phyloP scores from a whole-genome alignment of 495 filamentous ascomycete genomes.

The Annulohypoxylon stygium region DNA sequence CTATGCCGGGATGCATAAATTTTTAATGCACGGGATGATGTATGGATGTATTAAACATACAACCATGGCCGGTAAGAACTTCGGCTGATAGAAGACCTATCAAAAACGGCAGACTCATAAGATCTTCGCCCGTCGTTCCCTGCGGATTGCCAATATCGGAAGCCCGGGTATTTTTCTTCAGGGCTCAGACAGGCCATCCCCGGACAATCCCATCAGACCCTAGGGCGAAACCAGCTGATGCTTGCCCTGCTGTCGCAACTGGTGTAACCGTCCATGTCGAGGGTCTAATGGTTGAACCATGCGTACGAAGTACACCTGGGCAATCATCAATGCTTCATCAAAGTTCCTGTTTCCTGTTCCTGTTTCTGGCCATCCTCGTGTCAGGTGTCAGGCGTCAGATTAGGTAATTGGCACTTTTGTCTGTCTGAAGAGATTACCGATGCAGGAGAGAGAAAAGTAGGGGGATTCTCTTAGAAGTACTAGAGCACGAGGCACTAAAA shows the following conservation, averaged over 20 bases:
- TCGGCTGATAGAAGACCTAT: slow-evolving; percentile 47
- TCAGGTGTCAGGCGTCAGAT: slow-evolving; percentile 11
- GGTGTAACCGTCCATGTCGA: slow-evolving; percentile 47
- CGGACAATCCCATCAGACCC: slow-evolving; percentile 44
- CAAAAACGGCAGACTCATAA: slow-evolving; percentile 39
- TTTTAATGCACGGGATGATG: slow-evolving; percentile 38
- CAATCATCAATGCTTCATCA: slow-evolving; percentile 41
- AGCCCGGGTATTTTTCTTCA: slow-evolving; percentile 42
- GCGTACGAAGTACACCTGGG: slow-evolving; percentile 5
- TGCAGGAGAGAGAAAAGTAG: slow-evolving; percentile 10
- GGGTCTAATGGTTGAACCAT: slow-evolving; percentile 28
- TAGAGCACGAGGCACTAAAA: neutral
- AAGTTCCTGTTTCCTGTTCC: slow-evolving; percentile 17
- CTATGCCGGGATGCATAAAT: slow-evolving; percentile 41
- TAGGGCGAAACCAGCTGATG: slow-evolving; percentile 50
- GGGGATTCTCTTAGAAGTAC: slow-evolving; percentile 27
- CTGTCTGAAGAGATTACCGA: slow-evolving; percentile 1
- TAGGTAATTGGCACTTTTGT: slow-evolving; percentile 32
- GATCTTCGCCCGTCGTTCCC: slow-evolving; percentile 43
- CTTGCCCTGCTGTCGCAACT: slow-evolving; percentile 49
- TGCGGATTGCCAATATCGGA: slow-evolving; percentile 47
- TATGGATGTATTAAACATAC: slow-evolving; percentile 7
- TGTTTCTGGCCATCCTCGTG: neutral
- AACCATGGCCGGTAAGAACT: slow-evolving; percentile 32
- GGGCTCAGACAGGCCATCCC: slow-evolving; percentile 45